These are phyloP conservation scores for Silene uniflora DNA, from an alignment of 148 eudicot species.

Conservation along the genomic window DNA sequence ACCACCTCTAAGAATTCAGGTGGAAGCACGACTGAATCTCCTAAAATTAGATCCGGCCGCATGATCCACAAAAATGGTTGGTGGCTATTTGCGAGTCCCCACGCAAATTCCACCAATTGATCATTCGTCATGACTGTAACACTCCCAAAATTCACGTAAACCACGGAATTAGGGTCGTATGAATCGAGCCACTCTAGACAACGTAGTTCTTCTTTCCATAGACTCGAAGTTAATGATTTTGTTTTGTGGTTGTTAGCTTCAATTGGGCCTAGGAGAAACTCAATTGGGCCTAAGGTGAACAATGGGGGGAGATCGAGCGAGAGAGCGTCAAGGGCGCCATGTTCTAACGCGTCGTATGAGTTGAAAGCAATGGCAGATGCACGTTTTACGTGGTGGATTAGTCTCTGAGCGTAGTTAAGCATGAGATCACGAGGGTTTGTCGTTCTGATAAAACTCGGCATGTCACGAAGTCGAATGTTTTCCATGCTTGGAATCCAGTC, in stretches of 20 bases:
- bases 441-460: constrained; percentile 42
- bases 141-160: constrained; percentile 33
- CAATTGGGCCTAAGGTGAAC: constrained; percentile 42
- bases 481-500: constrained; percentile 40
- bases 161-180: constrained; percentile 4
- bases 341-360: constrained; percentile 37
- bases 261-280: constrained; percentile 13
- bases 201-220: constrained; percentile 36
- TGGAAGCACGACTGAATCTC: constrained; percentile 11
- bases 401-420: constrained; percentile 13
- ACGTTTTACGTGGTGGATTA: not conserved
- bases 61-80: constrained; percentile 28
- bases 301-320: constrained; percentile 25
- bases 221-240: constrained; percentile 21
- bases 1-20: constrained; percentile 19
- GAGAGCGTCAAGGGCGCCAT: constrained; percentile 22
- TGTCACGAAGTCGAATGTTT: constrained; percentile 29
- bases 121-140: constrained; percentile 21
- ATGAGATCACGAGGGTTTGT: constrained; percentile 37
- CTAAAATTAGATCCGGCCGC: constrained; percentile 23
- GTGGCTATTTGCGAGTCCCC: constrained; percentile 33
- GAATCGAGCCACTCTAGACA: constrained; percentile 29
- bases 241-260: constrained; percentile 3
- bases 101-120: constrained; percentile 30
- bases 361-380: constrained; percentile 39